Evolutionary conservation across 495 filamentous ascomycete species (phyloP), one percentile per base, ranked within the genome.

Genomic region (Pseudomonodictys pantanalensis): DNA sequence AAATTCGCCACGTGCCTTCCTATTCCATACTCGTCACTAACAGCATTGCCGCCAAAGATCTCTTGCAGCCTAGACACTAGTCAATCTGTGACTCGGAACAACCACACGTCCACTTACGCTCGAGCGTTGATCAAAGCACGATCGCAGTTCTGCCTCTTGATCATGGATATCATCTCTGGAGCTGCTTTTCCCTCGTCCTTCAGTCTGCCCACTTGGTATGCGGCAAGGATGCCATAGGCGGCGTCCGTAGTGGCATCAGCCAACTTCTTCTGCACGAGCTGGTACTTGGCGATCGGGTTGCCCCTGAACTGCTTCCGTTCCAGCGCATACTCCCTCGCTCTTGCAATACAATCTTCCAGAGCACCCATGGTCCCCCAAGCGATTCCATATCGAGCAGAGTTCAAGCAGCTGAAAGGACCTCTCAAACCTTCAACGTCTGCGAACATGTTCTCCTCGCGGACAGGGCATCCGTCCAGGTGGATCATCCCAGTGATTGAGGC

Each of bases 401-500:
- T 98, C 50, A 98, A 79, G 69, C 93, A 98, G 57, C 86, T 86
- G 68, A 98, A 98, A 3, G 93, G 93, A 0, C 95, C 93, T 62
- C 73, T 82, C 44, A 98, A 77, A 17, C 93, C 93, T 72, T 96
- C 87, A 23, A 97, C 83, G 17, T 90, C 81, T 1, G 92, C 91
- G 69, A 98, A 89, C 91, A 98, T 95, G 71, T 97, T 96, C 67
- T 86, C 89, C 71, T 83, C 81, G 0, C 90, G 88, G 0, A 98
- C 90, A 5, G 93, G 91, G 64, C 89, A 92, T 56, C 89, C 80
- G 44, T 95, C 91, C 60, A 98, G 80, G 62, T 96, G 91, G 57
- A 98, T 97, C 95, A 98, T 97, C 42, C 93, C 93, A 0, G 93
- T 98, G 62, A 97, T 88, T 7, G 89, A 95, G 22, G 93, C 95